Evolutionary conservation across 768 basidiomycete species (phyloP).

Genomic region (Gymnopilus junonius): DNA sequence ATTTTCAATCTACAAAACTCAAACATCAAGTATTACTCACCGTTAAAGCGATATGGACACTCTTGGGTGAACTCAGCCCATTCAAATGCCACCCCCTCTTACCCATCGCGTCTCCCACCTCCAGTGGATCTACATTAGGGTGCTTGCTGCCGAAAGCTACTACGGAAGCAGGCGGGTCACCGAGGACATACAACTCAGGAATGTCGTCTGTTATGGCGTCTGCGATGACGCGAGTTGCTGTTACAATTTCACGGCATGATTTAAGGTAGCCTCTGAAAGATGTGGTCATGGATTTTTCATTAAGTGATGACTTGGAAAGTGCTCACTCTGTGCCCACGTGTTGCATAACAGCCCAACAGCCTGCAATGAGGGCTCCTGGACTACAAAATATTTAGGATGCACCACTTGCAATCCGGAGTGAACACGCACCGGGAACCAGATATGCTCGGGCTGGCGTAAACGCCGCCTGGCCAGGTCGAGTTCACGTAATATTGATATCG

Average conservation of each 20-base stretch:
- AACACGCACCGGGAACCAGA: constrained; percentile 81
- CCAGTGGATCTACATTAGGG: constrained; percentile 71
- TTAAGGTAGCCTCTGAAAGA: constrained; percentile 79
- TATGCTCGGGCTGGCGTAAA: constrained; percentile 89
- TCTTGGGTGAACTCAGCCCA: constrained; percentile 76
- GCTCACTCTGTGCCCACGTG: constrained; percentile 86
- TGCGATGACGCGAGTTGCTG: constrained; percentile 71
- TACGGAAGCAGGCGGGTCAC: constrained; percentile 87
- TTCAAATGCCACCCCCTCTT: constrained; percentile 92
- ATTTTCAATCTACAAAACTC: not conserved
- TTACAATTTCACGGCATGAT: constrained; percentile 85
- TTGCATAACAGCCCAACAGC: constrained; percentile 96
- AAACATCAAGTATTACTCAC: constrained; percentile 47
- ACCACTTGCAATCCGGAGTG: not conserved
- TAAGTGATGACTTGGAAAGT: no score
- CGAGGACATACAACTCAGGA: constrained; percentile 86
- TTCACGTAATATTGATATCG: constrained; percentile 87
- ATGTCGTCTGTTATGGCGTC: constrained; percentile 67
- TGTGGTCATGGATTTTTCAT: no score
- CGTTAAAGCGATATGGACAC: constrained; percentile 93
- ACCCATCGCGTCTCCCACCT: constrained; percentile 89
- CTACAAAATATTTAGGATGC: constrained; percentile 38
- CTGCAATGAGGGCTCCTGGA: constrained; percentile 91
- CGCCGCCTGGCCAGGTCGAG: constrained; percentile 85
- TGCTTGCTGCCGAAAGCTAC: constrained; percentile 83